phyloP scores from a whole-genome alignment of 2,329 filamentous ascomycete genomes.

The Pezicula carpinea region DNA sequence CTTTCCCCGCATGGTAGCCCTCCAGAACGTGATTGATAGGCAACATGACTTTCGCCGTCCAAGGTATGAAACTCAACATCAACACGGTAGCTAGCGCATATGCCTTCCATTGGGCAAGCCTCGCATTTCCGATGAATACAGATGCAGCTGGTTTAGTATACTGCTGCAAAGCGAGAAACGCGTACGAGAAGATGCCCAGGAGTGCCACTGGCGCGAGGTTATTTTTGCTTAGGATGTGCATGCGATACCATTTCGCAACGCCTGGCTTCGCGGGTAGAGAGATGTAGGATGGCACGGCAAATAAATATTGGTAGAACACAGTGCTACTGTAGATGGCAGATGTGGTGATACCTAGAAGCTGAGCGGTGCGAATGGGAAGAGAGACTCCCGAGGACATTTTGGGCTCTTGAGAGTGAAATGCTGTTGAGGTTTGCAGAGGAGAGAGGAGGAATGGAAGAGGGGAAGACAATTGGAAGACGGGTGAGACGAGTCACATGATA shows the following conservation, averaged over 20 bases:
- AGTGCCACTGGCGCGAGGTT: neutral
- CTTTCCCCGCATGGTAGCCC: neutral
- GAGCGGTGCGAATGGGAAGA: neutral
- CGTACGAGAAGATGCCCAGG: neutral
- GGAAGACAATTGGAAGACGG: neutral
- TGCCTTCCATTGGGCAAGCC: neutral
- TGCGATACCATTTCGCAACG: neutral
- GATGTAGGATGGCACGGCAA: neutral
- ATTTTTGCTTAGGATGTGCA: constrained; percentile 1
- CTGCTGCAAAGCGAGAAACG: neutral
- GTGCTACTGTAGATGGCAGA: neutral
- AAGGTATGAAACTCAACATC: neutral
- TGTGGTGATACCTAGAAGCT: neutral
- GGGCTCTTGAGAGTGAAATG: neutral
- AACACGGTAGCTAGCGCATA: neutral
- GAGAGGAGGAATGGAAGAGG: neutral
- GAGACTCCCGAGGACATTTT: neutral
- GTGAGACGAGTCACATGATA: too few species aligned
- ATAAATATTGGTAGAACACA: neutral
- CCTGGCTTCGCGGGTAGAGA: neutral
- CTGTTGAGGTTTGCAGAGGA: neutral
- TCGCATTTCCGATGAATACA: neutral
- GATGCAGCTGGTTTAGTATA: neutral
- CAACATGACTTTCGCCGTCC: neutral
- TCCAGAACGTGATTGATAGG: neutral